Percentiles rank a stretch among this genome's conserved stretches.
Evolutionary conservation across 306 rosid species (phyloP).

Genomic region (Acacia melanoxylon): DNA sequence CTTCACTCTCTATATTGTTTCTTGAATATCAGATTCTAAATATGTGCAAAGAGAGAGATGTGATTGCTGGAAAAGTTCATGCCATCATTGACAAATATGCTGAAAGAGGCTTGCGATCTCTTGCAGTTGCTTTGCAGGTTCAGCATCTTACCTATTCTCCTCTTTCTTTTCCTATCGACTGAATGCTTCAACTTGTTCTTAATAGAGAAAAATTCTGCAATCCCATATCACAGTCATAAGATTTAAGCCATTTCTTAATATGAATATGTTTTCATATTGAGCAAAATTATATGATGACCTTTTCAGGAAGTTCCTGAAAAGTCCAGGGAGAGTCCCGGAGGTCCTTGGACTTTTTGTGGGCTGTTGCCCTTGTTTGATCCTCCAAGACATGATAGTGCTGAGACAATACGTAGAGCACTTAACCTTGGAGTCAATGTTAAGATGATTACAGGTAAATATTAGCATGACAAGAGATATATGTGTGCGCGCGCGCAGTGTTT

Average conservation of each 20-base stretch:
- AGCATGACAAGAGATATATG: not conserved
- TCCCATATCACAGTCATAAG: not conserved
- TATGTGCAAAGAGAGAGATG: constrained; percentile 64
- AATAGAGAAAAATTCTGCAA: constrained; percentile 10
- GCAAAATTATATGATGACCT: constrained; percentile 4
- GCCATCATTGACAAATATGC: constrained; percentile 84
- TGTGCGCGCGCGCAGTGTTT: not conserved
- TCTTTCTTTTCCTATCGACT: constrained; percentile 6
- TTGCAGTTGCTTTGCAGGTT: constrained; percentile 84
- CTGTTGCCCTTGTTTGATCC: constrained; percentile 91
- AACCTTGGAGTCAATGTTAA: constrained; percentile 85
- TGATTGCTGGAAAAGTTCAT: constrained; percentile 68
- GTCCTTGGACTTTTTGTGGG: constrained; percentile 86
- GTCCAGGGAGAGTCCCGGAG: constrained; percentile 72
- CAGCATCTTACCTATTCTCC: constrained; percentile 18
- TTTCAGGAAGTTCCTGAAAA: constrained; percentile 76
- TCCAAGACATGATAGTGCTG: constrained; percentile 91
- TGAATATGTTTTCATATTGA: constrained; percentile 20
- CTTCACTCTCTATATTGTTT: constrained; percentile 31
- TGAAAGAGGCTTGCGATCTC: constrained; percentile 87
- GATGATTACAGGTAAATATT: constrained; percentile 81
- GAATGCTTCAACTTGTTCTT: not conserved
- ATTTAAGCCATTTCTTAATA: constrained; percentile 20
- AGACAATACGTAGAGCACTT: constrained; percentile 87
- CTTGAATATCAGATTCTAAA: constrained; percentile 59